Evolutionary conservation across 179 eudicot genomes (phyloP).

Genomic region (Beta corolliflora): DNA sequence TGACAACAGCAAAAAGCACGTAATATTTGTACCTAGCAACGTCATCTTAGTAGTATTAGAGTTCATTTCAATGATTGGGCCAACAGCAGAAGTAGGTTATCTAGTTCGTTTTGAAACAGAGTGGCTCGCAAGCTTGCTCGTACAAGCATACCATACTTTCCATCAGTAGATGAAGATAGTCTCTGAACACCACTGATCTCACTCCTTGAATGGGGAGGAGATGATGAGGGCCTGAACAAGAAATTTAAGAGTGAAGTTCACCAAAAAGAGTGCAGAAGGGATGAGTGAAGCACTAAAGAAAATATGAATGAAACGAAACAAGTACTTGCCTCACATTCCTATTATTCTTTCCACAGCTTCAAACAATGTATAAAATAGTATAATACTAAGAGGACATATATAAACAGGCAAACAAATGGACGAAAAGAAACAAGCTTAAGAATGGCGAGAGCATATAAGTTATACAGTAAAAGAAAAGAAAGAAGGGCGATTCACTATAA

Average conservation of each 20-base stretch:
- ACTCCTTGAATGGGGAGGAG: slow-evolving; percentile 46
- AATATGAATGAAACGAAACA: not conserved
- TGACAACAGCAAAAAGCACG: not conserved
- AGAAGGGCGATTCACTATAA: not conserved
- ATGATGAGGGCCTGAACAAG: slow-evolving; percentile 43
- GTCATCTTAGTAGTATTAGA: slow-evolving; percentile 42
- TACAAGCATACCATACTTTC: slow-evolving; percentile 38
- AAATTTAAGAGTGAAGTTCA: slow-evolving; percentile 23
- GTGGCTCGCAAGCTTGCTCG: slow-evolving; percentile 31
- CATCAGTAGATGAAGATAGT: slow-evolving; percentile 37
- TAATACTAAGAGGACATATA: not conserved
- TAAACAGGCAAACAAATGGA: not conserved
- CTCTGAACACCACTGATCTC: slow-evolving; percentile 31
- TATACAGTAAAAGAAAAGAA: not conserved
- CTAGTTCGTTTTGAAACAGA: slow-evolving; percentile 63
- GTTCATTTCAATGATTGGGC: slow-evolving; percentile 42
- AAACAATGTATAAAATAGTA: not conserved
- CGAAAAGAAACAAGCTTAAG: not conserved
- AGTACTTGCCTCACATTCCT: slow-evolving; percentile 15
- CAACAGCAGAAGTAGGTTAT: slow-evolving; percentile 54
- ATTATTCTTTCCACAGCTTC: not conserved
- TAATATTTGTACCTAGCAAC: slow-evolving; percentile 40
- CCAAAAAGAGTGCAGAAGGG: not conserved
- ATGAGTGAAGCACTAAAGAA: not conserved
- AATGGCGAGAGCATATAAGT: not conserved